Base-by-base conservation (phyloP, 495 filamentous ascomycete genomes). In the Collariella sp. region DNA sequence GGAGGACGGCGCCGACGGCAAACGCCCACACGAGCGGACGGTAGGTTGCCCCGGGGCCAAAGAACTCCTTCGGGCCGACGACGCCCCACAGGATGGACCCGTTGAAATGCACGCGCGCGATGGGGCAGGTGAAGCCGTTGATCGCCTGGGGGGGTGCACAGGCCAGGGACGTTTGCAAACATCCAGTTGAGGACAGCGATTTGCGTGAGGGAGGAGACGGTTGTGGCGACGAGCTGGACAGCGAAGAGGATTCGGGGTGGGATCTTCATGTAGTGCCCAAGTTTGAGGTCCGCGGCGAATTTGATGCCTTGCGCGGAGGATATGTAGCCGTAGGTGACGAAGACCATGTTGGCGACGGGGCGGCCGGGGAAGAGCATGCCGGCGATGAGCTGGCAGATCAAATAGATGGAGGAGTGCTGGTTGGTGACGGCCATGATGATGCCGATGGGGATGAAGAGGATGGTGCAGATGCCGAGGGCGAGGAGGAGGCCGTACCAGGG, bases 181-280 rank as follows among this genome's bases (percentile, higher is more conserved):
- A 91, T 91, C 89, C 89, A 95, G 67, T 91, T 89, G 20, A 93
- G 73, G 7, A 94, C 86, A 26, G 76, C 76, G 62, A 91, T 89
- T 60, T 95, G 89, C 1, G 86, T 91, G 46, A 93, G 46, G 18
- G 84, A 86, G 1, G 85, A 87, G 16, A 94, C 73, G 51, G 89
- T 71, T 1, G 88, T 91, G 23, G 89, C 88, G 33, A 84, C 75
- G 74, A 93, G 84, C 59, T 95, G 89, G 4, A 91, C 85, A 6
- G 72, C 70, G 69, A 94, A 95, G 9, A 95, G 73, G 50, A 85
- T 79, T 12, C 85, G 82, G 0, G 89, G 88, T 16, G 89, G 89
- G 47, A 95, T 89, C 68, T 95, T 94, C 87, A 94, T 91, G 66
- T 95, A 94, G 63, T 91, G 86, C 26, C 89, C 89, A 0, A 94